phyloP scores from a whole-genome alignment of 2,329 filamentous ascomycete genomes.

The Botrytis aclada region DNA sequence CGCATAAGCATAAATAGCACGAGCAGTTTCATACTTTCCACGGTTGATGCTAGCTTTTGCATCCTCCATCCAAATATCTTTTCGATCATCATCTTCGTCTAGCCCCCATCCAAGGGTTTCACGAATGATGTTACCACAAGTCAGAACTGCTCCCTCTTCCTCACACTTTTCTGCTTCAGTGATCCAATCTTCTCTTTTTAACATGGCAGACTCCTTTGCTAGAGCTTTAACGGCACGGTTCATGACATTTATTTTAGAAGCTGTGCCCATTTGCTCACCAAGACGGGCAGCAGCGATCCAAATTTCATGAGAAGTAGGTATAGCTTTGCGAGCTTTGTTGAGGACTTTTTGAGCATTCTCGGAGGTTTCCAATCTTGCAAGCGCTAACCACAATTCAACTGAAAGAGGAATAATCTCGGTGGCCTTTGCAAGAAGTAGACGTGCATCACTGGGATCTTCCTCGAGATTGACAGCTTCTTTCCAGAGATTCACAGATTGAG shows the following conservation, averaged over 20 bases:
- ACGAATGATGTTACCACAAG: constrained; percentile 83
- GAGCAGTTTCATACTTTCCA: constrained; percentile 82
- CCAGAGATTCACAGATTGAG: constrained; percentile 95
- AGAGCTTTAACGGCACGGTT: constrained; percentile 87
- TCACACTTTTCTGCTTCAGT: constrained; percentile 92
- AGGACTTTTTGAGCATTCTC: constrained; percentile 93
- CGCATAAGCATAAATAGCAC: constrained; percentile 90
- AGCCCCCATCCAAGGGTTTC: constrained; percentile 91
- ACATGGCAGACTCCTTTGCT: constrained; percentile 90
- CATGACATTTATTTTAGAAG: constrained; percentile 84
- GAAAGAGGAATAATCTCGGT: constrained; percentile 93
- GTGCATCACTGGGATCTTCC: constrained; percentile 83
- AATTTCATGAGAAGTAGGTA: constrained; percentile 90
- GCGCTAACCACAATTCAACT: constrained; percentile 90
- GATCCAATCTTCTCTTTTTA: constrained; percentile 97
- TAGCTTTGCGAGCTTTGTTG: constrained; percentile 90
- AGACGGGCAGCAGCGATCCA: constrained; percentile 93
- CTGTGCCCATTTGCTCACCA: constrained; percentile 81
- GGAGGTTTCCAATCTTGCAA: constrained; percentile 83
- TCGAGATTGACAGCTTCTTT: constrained; percentile 96
- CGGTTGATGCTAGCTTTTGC: constrained; percentile 77
- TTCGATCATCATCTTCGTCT: constrained; percentile 94
- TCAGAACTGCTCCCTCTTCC: constrained; percentile 81
- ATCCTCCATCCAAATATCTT: constrained; percentile 94
- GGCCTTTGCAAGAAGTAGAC: constrained; percentile 85